phyloP scores from a whole-genome alignment of 352 stramenopile genomes.

The Globisporangium echinulatum region DNA sequence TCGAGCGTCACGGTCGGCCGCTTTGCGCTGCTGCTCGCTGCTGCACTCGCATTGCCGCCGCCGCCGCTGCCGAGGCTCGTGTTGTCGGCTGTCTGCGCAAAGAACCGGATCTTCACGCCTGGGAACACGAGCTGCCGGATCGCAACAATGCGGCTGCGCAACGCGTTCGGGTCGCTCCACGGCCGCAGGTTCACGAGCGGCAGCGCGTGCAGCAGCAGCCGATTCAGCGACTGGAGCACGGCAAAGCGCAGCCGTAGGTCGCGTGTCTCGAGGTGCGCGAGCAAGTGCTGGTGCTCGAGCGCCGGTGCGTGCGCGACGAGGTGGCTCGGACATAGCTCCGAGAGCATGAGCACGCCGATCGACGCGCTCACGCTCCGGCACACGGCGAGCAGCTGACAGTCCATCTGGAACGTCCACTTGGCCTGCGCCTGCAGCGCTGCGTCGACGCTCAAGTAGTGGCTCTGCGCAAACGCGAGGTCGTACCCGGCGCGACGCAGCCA shows the following conservation, averaged over 20 bases:
- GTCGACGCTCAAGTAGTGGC: conserved; percentile 38
- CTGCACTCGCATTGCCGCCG: conserved; percentile 19
- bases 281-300: conserved; percentile 27
- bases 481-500: conserved; percentile 45
- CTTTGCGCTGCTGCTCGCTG: conserved; percentile 37
- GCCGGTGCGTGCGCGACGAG: conserved; percentile 22
- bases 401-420: conserved; percentile 73
- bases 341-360: conserved; percentile 51
- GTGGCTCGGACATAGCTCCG: conserved; percentile 61
- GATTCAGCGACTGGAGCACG: conserved; percentile 58
- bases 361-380: conserved; percentile 31
- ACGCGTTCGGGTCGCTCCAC: conserved; percentile 35
- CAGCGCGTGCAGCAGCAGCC: conserved; percentile 38
- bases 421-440: conserved; percentile 34
- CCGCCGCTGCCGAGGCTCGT: conserved; percentile 33
- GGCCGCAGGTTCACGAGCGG: conserved; percentile 62
- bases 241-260: conserved; percentile 55
- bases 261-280: conserved; percentile 39
- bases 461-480: conserved; percentile 49
- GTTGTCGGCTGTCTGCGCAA: conserved; percentile 63
- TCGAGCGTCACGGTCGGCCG: conserved; percentile 66
- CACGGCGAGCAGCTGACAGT: conserved; percentile 56
- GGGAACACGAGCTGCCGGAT: conserved; percentile 69
- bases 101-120: conserved; percentile 70
- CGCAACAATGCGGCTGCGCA: conserved; percentile 43